phyloP scores from a whole-genome alignment of 768 basidiomycete species.

The Lactarius psammicola region DNA sequence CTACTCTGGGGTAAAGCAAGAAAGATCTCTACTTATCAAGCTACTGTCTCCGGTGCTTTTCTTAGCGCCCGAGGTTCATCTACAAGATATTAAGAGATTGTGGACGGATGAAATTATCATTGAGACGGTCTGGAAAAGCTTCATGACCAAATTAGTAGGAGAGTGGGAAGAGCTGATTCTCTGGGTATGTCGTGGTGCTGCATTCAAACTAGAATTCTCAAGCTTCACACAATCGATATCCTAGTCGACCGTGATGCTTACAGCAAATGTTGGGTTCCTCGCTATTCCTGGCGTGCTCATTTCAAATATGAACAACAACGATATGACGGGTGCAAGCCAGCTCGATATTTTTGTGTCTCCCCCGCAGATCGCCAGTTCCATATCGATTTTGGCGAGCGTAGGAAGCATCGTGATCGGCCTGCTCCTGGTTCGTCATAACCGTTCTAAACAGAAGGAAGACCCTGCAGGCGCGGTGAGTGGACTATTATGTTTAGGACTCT shows the following conservation, averaged over 20 bases:
- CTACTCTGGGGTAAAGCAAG: background rate
- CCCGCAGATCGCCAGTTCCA: slow-evolving; percentile 43
- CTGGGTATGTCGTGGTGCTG: background rate
- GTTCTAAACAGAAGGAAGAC: slow-evolving; percentile 38
- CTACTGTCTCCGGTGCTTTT: background rate
- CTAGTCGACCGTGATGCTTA: slow-evolving; percentile 34
- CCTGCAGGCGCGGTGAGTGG: slow-evolving; percentile 21
- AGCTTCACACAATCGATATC: background rate
- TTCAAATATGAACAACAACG: background rate
- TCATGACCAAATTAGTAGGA: background rate
- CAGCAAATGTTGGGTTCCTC: slow-evolving; percentile 32
- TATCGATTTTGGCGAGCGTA: slow-evolving; percentile 47
- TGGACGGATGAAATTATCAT: slow-evolving; percentile 7
- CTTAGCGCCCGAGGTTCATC: slow-evolving; percentile 6
- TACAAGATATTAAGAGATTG: background rate
- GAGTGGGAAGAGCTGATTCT: slow-evolving; percentile 8
- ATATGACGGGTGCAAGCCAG: background rate
- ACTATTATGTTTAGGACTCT: background rate
- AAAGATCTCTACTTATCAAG: background rate
- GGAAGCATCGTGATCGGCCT: slow-evolving; percentile 49
- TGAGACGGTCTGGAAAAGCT: background rate
- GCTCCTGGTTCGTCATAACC: slow-evolving; percentile 44
- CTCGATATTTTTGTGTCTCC: background rate
- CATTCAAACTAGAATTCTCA: background rate
- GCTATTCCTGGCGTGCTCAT: slow-evolving; percentile 34